A percentile compares a stretch with the other conserved stretches of the same genome.
phyloP scores from a whole-genome alignment of 2,329 filamentous ascomycete genomes.

The Ceratocystis cacaofunesta region DNA sequence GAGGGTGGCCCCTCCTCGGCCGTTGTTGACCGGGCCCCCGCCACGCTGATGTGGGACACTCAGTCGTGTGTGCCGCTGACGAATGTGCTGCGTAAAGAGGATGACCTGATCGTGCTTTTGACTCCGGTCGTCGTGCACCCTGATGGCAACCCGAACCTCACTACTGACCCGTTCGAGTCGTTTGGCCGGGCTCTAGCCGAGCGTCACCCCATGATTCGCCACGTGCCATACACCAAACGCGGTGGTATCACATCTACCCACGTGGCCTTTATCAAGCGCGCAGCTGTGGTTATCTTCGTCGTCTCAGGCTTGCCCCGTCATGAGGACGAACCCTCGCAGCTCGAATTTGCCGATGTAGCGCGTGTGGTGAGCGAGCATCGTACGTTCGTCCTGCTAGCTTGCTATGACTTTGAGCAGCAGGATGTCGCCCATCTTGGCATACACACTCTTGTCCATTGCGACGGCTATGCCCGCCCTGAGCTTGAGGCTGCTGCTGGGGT shows the following conservation, averaged over 20 bases:
- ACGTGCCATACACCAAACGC: constrained; percentile 54
- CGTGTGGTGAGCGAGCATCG: constrained; percentile 30
- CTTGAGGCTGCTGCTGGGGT: constrained; percentile 37
- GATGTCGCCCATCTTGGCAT: constrained; percentile 30
- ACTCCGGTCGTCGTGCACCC: constrained; percentile 40
- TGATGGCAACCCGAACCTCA: constrained; percentile 28
- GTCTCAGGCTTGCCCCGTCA: constrained; percentile 33
- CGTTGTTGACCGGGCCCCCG: constrained; percentile 15
- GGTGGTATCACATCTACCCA: constrained; percentile 50
- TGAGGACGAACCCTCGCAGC: constrained; percentile 36
- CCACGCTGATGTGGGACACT: constrained; percentile 28
- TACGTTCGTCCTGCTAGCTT: constrained; percentile 38
- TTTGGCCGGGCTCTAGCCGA: constrained; percentile 48
- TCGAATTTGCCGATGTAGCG: constrained; percentile 34
- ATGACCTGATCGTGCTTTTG: constrained; percentile 44
- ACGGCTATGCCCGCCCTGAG: constrained; percentile 33
- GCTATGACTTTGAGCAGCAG: constrained; percentile 31
- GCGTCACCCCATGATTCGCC: constrained; percentile 47
- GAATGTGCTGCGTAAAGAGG: constrained; percentile 29
- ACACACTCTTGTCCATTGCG: constrained; percentile 36
- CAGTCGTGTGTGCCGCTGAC: constrained; percentile 34
- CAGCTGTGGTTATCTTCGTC: constrained; percentile 46
- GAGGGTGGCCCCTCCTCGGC: constrained; percentile 14
- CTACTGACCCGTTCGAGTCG: constrained; percentile 55
- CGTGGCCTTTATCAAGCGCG: constrained; percentile 44